Evolutionary conservation across 2,329 filamentous ascomycete genomes (phyloP).

Genomic region (Eurotiales sp.): DNA sequence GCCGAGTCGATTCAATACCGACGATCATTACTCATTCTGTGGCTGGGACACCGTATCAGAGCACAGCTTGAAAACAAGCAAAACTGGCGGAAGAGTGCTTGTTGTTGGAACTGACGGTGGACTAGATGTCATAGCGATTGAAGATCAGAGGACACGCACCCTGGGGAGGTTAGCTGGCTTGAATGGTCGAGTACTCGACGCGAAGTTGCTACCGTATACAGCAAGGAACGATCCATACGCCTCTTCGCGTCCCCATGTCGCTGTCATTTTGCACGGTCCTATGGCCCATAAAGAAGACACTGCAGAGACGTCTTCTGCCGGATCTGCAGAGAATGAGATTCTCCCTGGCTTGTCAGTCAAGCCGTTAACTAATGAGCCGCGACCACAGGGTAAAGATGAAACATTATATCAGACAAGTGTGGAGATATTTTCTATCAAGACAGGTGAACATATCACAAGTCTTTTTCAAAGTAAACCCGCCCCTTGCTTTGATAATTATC

Average conservation of each 20-base stretch:
- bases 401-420: conserved; percentile 74
- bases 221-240: conserved; percentile 50
- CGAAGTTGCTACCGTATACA: conserved; percentile 75
- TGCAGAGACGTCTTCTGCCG: conserved; percentile 28
- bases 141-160: conserved; percentile 66
- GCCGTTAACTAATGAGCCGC: conserved; percentile 21
- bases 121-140: conserved; percentile 70
- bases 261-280: conserved; percentile 75
- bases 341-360: conserved; percentile 24
- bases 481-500: conserved; percentile 54
- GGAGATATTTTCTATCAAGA: conserved; percentile 80
- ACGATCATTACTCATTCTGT: conserved; percentile 69
- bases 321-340: conserved; percentile 34
- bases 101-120: conserved; percentile 77
- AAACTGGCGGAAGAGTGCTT: conserved; percentile 58
- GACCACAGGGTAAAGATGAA: conserved; percentile 26
- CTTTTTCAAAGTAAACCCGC: conserved; percentile 68
- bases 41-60: conserved; percentile 68
- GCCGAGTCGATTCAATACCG: conserved; percentile 20
- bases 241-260: conserved; percentile 67
- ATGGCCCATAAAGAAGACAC: conserved; percentile 50
- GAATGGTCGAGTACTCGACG: conserved; percentile 72
- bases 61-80: conserved; percentile 40
- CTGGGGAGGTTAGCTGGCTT: conserved; percentile 71
- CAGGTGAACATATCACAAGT: conserved; percentile 66